phyloP scores from a whole-genome alignment of 2,329 filamentous ascomycete species.

The Trichoderma afroharzianum region DNA sequence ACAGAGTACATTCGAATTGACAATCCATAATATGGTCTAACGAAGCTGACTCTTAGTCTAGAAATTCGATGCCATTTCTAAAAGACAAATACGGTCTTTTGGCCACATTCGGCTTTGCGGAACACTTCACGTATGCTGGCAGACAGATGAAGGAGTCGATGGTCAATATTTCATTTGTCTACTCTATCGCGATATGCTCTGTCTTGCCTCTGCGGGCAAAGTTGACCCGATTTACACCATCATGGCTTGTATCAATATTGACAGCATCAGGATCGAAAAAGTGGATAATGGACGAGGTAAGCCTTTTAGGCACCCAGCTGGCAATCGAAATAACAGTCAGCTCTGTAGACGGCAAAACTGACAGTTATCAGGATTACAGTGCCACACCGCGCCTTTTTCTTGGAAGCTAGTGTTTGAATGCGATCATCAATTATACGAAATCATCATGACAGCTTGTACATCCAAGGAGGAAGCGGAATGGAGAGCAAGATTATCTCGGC shows the following conservation, averaged over 20 bases:
- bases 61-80: slow-evolving; percentile 51
- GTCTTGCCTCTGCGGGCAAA: slow-evolving; percentile 67
- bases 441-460: slow-evolving; percentile 84
- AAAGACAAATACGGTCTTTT: slow-evolving; percentile 69
- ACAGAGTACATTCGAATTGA: slow-evolving; percentile 53
- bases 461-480: slow-evolving; percentile 75
- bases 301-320: slow-evolving; percentile 10
- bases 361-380: slow-evolving; percentile 68
- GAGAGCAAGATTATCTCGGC: slow-evolving; percentile 62
- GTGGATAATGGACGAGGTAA: slow-evolving; percentile 71
- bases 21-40: background rate
- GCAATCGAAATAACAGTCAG: background rate
- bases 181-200: slow-evolving; percentile 75
- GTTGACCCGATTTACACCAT: slow-evolving; percentile 67
- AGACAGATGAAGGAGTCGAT: slow-evolving; percentile 61
- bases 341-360: background rate
- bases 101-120: slow-evolving; percentile 81
- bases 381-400: slow-evolving; percentile 78
- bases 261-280: slow-evolving; percentile 64
- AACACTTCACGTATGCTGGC: slow-evolving; percentile 78
- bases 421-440: slow-evolving; percentile 72
- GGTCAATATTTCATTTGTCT: slow-evolving; percentile 83
- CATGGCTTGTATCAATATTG: slow-evolving; percentile 68
- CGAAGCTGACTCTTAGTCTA: slow-evolving; percentile 23
- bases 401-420: slow-evolving; percentile 90